A percentile compares a stretch with the other conserved stretches of the same genome.
Evolutionary conservation across 805 yeast species (phyloP).

Genomic region (Yamadazyma akitaensis): DNA sequence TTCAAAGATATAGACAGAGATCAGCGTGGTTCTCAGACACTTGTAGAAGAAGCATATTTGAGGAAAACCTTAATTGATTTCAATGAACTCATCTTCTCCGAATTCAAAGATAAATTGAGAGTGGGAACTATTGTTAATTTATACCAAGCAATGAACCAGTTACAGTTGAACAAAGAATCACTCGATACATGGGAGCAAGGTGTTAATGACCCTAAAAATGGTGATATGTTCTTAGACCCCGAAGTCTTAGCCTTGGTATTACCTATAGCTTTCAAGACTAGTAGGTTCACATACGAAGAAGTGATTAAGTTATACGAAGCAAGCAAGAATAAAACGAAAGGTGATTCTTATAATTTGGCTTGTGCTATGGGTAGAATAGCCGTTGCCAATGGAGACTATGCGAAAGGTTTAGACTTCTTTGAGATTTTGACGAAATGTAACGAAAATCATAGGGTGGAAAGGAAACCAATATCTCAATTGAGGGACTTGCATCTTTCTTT

Average conservation of each 20-base stretch:
- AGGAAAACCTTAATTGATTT: slow-evolving; percentile 32
- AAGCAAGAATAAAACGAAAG: slow-evolving; percentile 24
- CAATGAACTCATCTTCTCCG: slow-evolving; percentile 25
- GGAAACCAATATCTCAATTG: slow-evolving; percentile 23
- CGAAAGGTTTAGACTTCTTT: slow-evolving; percentile 63
- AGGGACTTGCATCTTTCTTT: slow-evolving; percentile 75
- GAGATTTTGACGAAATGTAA: slow-evolving; percentile 55
- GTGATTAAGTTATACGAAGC: slow-evolving; percentile 53
- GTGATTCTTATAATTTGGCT: slow-evolving; percentile 45
- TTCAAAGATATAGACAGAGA: slow-evolving; percentile 38
- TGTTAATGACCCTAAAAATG: slow-evolving; percentile 40
- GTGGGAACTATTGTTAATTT: slow-evolving; percentile 23
- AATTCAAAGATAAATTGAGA: slow-evolving; percentile 23
- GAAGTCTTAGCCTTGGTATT: slow-evolving; percentile 65
- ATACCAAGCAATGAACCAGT: slow-evolving; percentile 43
- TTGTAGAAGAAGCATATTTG: slow-evolving; percentile 27
- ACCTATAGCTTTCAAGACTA: slow-evolving; percentile 61
- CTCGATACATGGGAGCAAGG: slow-evolving; percentile 69
- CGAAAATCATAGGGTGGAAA: slow-evolving; percentile 20
- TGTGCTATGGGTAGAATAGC: slow-evolving; percentile 76
- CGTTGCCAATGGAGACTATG: slow-evolving; percentile 58
- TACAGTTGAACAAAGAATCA: slow-evolving; percentile 59
- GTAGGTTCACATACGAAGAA: slow-evolving; percentile 59
- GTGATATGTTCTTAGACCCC: slow-evolving; percentile 54
- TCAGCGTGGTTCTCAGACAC: slow-evolving; percentile 22